Evolutionary conservation across 805 yeast genomes (phyloP), one percentile per base, ranked within the genome.

Genomic region (Saturnispora hagleri): DNA sequence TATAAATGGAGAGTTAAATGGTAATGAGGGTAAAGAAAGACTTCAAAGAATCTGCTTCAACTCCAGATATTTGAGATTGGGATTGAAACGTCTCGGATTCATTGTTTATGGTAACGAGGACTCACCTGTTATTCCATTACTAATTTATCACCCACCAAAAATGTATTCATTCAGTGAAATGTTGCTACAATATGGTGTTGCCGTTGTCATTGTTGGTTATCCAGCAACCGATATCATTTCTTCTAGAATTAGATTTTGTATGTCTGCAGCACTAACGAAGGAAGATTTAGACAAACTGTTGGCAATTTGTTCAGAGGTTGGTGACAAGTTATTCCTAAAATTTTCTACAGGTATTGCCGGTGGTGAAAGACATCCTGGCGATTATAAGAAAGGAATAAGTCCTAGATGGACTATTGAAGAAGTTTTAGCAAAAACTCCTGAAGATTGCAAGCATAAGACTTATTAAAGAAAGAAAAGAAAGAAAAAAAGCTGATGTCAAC

Each of bases 171-270:
- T 89, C 56, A 84, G 96, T 45, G 79, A 96, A 66, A 79, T 81
- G 77, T 77, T 91, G 76, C 78, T 85, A 60, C 80, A 78, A 57
- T 74, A 80, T 68, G 86, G 86, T 50, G 83, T 93, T 55, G 99
- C 99, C 3, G 90, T 91, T 47, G 99, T 93, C 35, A 84, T 91
- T 57, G 98, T 91, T 43, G 97, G 98, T 36, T 93, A 93, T 66
- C 99, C 99, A 10, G 99, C 99, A 1, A 91, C 98, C 0, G 96
- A 96, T 35, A 75, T 93, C 58, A 82, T 88, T 43, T 80, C 89
- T 36, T 86, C 96, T 5, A 81, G 99, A 70, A 89, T 89, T 27
- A 81, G 99, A 68, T 80, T 93, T 61, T 93, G 99, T 74, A 84
- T 93, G 60, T 85, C 95, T 51, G 73, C 97, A 0, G 86, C 98